Evolutionary conservation across 768 basidiomycete genomes (phyloP).

Genomic region (Wakefieldia striispora): DNA sequence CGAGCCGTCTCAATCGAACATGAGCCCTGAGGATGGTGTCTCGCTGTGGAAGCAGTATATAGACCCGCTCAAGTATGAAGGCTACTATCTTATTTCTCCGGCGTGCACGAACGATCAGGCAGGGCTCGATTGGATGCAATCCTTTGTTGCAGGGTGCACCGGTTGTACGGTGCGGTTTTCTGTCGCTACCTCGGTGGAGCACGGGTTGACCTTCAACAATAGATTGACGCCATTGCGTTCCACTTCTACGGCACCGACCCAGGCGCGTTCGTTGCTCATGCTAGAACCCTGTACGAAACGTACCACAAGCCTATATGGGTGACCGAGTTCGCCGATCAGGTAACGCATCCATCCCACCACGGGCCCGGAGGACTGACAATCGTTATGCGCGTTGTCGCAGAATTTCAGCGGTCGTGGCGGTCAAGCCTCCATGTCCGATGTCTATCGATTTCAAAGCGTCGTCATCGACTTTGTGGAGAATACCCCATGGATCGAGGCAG

Average conservation of each 20-base stretch:
- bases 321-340: constrained; percentile 75
- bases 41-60: constrained; percentile 64
- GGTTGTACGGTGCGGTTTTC: constrained; percentile 49
- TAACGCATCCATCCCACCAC: constrained; percentile 13
- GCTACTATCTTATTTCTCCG: constrained; percentile 65
- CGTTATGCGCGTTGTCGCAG: constrained; percentile 26
- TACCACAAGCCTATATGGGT: constrained; percentile 52
- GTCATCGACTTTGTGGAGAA: constrained; percentile 47
- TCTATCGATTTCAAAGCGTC: constrained; percentile 47
- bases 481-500: constrained; percentile 35
- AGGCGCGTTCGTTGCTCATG: constrained; percentile 50
- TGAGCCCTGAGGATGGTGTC: constrained; percentile 52
- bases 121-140: constrained; percentile 65
- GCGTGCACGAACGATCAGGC: constrained; percentile 63
- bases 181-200: not conserved
- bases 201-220: not conserved
- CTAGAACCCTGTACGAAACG: constrained; percentile 45
- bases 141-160: constrained; percentile 53
- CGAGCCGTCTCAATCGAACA: constrained; percentile 59
- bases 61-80: constrained; percentile 54
- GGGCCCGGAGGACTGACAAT: not conserved
- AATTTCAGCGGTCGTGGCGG: constrained; percentile 48
- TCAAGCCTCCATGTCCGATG: constrained; percentile 40
- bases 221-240: constrained; percentile 61
- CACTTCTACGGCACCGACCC: constrained; percentile 70